Percentiles rank a stretch among this genome's conserved stretches.
Evolutionary conservation across 1,284 basidiomycete genomes (phyloP).

Genomic region (Heterobasidion irregulare): DNA sequence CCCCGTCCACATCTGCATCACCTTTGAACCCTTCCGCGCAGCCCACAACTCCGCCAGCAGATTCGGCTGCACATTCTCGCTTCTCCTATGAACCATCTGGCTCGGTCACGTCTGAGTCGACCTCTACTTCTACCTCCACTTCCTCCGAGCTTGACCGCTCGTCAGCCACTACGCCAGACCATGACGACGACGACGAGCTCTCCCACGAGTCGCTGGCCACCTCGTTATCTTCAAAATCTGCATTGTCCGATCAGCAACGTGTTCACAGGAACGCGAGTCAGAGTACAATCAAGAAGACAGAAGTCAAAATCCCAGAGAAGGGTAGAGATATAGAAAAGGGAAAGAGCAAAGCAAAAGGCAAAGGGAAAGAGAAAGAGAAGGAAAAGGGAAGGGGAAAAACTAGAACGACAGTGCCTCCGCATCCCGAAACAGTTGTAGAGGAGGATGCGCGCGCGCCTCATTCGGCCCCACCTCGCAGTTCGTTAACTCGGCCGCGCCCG

Average conservation of each 20-base stretch:
- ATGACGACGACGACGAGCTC: conserved; percentile 12
- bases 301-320: neutral
- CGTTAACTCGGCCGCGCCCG: conserved; percentile 17
- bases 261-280: conserved; percentile 45
- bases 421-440: conserved; percentile 39
- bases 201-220: conserved; percentile 13
- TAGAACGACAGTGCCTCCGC: conserved; percentile 11
- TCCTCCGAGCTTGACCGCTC: conserved; percentile 45
- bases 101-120: conserved; percentile 41
- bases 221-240: conserved; percentile 17
- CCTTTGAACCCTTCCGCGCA: conserved; percentile 15
- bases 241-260: conserved; percentile 12
- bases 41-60: conserved; percentile 10
- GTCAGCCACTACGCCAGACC: conserved; percentile 46
- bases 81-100: conserved; percentile 28
- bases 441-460: conserved; percentile 23
- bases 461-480: conserved; percentile 14
- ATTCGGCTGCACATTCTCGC: conserved; percentile 4
- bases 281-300: conserved; percentile 31
- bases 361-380: conserved; percentile 8
- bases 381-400: conserved; percentile 7
- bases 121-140: conserved; percentile 36
- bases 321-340: neutral
- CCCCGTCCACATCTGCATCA: conserved; percentile 19
- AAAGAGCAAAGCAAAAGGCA: conserved; percentile 9